Percentiles rank a stretch among this genome's conserved stretches.
phyloP scores from a whole-genome alignment of 805 yeast species.

The Barnettozyma siamensis region DNA sequence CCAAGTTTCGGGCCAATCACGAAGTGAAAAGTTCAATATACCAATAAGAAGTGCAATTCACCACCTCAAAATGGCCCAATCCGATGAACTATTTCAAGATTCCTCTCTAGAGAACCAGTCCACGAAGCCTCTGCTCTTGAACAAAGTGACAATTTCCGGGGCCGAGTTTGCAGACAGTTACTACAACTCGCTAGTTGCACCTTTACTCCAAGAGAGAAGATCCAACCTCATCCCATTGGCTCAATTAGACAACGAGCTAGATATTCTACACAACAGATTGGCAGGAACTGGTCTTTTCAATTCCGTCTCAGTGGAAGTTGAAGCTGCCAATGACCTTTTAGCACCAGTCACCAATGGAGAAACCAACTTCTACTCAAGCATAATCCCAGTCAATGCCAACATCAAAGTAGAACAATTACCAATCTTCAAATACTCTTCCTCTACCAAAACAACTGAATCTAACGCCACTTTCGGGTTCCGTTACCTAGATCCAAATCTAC shows the following conservation, averaged over 20 bases:
- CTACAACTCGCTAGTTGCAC: conserved; percentile 40
- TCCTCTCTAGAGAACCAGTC: conserved; percentile 1
- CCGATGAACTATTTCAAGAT: not conserved
- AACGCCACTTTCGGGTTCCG: conserved; percentile 30
- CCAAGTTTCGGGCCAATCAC: not conserved
- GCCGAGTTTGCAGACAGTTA: conserved; percentile 37
- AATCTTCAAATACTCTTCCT: conserved; percentile 26
- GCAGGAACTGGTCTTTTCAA: conserved; percentile 41
- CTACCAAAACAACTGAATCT: conserved; percentile 30
- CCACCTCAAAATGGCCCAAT: conserved; percentile 3
- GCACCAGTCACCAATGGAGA: conserved; percentile 10
- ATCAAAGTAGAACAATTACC: conserved; percentile 35
- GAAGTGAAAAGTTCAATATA: not conserved
- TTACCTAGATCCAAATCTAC: conserved; percentile 39
- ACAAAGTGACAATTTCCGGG: conserved; percentile 18
- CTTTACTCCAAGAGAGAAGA: conserved; percentile 29
- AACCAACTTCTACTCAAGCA: not conserved
- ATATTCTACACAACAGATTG: conserved; percentile 31
- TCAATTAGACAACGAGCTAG: conserved; percentile 32
- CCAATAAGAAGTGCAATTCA: not conserved
- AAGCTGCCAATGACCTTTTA: conserved; percentile 28
- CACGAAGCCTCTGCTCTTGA: conserved; percentile 18
- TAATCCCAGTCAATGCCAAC: conserved; percentile 39
- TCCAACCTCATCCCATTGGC: conserved; percentile 29
- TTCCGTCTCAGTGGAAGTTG: conserved; percentile 34